Percentiles rank a stretch among this genome's conserved stretches.
Conservation (phyloP, 176 grass and related monocot species). For the Hyparrhenia diplandra region DNA sequence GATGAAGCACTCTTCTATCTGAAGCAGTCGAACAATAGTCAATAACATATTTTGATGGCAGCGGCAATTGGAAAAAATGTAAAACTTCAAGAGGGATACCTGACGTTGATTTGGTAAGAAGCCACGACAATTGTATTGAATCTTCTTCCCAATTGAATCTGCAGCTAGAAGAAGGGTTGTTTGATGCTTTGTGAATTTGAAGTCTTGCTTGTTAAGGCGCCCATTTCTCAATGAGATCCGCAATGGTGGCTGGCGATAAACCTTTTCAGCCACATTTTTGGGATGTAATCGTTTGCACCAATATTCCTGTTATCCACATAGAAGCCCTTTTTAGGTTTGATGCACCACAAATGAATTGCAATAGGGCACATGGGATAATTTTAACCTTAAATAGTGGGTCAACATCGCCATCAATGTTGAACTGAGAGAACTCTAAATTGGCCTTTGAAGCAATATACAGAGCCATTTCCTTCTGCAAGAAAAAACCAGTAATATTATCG, state of each 20-base stretch:
- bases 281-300: constrained; percentile 98
- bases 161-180: constrained; percentile 67
- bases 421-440: constrained; percentile 96
- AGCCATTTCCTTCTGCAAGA: constrained; percentile 94
- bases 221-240: constrained; percentile 78
- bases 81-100: constrained; percentile 40
- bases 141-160: constrained; percentile 76
- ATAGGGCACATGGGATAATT: not conserved
- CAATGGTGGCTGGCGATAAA: constrained; percentile 84
- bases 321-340: not conserved
- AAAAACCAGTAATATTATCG: not conserved
- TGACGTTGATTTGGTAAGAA: constrained; percentile 91
- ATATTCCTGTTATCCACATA: constrained; percentile 66
- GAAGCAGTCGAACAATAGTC: not conserved
- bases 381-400: constrained; percentile 96
- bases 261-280: constrained; percentile 93
- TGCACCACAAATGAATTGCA: constrained; percentile 1
- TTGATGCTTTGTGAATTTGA: constrained; percentile 85
- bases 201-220: constrained; percentile 86
- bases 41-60: not conserved
- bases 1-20: not conserved
- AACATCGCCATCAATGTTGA: constrained; percentile 95
- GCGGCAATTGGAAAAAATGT: constrained; percentile 2
- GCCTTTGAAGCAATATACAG: constrained; percentile 96
- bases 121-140: constrained; percentile 77